A percentile compares a stretch with the other conserved stretches of the same genome.
These are phyloP conservation scores for Bruguiera parviflora DNA, from an alignment of 345 rosid species.

Conservation along the genomic window DNA sequence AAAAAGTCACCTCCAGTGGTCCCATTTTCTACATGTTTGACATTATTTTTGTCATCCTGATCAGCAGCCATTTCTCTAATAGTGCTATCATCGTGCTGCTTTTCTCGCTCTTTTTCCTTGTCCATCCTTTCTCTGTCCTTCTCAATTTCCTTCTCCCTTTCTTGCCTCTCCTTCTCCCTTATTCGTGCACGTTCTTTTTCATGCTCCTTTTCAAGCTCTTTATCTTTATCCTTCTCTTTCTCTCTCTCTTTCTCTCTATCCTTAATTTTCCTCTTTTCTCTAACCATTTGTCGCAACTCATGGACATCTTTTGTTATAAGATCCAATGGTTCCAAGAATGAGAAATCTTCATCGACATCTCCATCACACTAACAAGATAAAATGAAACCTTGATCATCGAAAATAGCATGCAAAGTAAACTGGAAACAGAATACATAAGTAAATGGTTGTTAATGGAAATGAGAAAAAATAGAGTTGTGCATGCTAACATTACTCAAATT, in stretches of 20 bases:
- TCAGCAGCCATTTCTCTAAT: constrained; percentile 49
- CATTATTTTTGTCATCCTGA: constrained; percentile 48
- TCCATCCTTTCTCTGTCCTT: too few species aligned
- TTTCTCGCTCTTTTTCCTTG: constrained; percentile 42
- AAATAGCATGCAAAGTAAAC: constrained; percentile 8
- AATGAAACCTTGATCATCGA: constrained; percentile 35
- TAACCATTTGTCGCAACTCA: constrained; percentile 70
- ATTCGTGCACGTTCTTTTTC: neutral
- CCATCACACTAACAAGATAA: constrained; percentile 62
- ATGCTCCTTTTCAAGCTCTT: neutral
- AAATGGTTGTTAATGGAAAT: constrained; percentile 3
- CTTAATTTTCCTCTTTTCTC: constrained; percentile 68
- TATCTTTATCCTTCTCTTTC: constrained; percentile 1
- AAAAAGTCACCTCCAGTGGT: constrained; percentile 41
- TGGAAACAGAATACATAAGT: constrained; percentile 3
- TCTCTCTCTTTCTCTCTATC: constrained; percentile 13
- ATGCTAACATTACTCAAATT: constrained; percentile 73
- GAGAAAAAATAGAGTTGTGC: constrained; percentile 17
- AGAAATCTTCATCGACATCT: constrained; percentile 91
- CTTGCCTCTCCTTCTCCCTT: neutral
- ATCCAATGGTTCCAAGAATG: constrained; percentile 93
- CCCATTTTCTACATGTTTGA: constrained; percentile 54
- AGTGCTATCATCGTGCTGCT: constrained; percentile 50
- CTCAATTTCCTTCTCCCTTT: too few species aligned
- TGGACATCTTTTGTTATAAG: constrained; percentile 83